A percentile compares a stretch with the other conserved stretches of the same genome.
phyloP scores from a whole-genome alignment of 352 stramenopile species.

The Pythium monospermum region DNA sequence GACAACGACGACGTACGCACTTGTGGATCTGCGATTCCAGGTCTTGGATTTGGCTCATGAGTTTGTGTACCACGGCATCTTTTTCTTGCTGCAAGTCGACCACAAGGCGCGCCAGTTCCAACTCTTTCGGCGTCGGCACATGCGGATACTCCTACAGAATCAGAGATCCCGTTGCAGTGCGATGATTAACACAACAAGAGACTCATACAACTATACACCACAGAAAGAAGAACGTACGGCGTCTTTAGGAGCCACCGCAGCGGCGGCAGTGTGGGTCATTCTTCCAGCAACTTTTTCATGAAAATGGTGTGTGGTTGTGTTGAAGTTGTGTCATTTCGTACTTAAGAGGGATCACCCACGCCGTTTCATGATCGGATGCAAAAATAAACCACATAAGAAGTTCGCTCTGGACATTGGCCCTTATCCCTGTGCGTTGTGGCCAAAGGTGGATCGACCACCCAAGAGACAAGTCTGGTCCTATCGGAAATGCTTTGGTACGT shows the following conservation, averaged over 20 bases:
- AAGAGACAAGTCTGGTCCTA: too few relatives aligned
- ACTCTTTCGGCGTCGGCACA: constrained; percentile 68
- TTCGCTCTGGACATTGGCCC: too few relatives aligned
- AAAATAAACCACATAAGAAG: too few relatives aligned
- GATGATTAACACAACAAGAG: too few relatives aligned
- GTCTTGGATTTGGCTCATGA: constrained; percentile 56
- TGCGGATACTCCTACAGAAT: constrained; percentile 52
- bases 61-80: constrained; percentile 51
- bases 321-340: too few relatives aligned
- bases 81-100: constrained; percentile 64
- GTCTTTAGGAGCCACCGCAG: constrained; percentile 31
- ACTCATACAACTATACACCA: neutral
- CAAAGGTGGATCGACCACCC: too few relatives aligned
- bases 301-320: too few relatives aligned
- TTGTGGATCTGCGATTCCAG: constrained; percentile 65
- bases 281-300: too few relatives aligned
- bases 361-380: neutral
- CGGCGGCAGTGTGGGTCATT: too few relatives aligned
- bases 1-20: constrained; percentile 35
- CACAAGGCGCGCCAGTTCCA: constrained; percentile 63
- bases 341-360: neutral
- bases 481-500: too few relatives aligned
- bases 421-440: too few relatives aligned
- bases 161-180: neutral
- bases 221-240: constrained; percentile 21